These are phyloP conservation scores for Collybiopsis luxurians DNA, from an alignment of 768 basidiomycete genomes.

Conservation along the genomic window DNA sequence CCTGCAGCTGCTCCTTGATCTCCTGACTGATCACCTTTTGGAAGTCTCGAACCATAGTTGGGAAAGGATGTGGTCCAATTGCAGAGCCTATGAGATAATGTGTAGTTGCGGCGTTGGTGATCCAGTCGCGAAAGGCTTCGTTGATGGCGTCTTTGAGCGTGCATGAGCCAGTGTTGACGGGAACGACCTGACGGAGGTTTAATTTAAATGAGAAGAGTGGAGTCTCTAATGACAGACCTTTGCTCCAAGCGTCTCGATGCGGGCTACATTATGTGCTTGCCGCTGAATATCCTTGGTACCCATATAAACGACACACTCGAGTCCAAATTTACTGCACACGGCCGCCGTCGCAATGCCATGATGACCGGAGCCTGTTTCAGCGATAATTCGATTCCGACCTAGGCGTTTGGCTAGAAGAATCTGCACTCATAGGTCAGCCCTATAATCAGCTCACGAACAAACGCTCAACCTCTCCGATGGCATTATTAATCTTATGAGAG, in stretches of 20 bases:
- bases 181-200: constrained; percentile 67
- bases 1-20: constrained; percentile 86
- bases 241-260: constrained; percentile 95
- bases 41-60: constrained; percentile 98
- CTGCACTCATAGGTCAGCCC: constrained; percentile 32
- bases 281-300: constrained; percentile 95
- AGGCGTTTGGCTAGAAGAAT: constrained; percentile 91
- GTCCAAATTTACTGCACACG: constrained; percentile 92
- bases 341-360: constrained; percentile 99
- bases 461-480: constrained; percentile 70
- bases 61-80: constrained; percentile 98
- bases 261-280: constrained; percentile 96
- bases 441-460: not conserved
- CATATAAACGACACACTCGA: constrained; percentile 98
- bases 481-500: constrained; percentile 99
- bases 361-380: constrained; percentile 98
- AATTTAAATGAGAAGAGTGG: not conserved
- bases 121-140: constrained; percentile 98
- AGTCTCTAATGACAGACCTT: constrained; percentile 53
- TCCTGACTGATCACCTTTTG: constrained; percentile 94
- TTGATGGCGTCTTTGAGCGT: constrained; percentile 99
- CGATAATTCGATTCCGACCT: constrained; percentile 96
- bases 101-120: constrained; percentile 88
- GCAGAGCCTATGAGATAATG: constrained; percentile 97
- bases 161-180: constrained; percentile 89